Evolutionary conservation across 352 stramenopile species (phyloP).

Genomic region (Salisapilia sapeloensis): DNA sequence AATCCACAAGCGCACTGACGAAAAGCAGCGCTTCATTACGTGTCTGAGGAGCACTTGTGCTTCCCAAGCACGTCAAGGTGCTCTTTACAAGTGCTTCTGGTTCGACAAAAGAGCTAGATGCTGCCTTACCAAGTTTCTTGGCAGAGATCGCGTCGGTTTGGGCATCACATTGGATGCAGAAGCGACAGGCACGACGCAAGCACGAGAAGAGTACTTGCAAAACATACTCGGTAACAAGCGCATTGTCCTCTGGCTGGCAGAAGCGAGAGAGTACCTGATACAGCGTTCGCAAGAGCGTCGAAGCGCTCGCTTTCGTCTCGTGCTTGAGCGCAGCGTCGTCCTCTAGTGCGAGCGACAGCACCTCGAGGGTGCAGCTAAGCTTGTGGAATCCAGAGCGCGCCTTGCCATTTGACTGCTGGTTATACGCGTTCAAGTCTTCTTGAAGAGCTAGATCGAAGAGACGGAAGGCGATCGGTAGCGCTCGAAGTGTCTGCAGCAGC

Average conservation of each 20-base stretch:
- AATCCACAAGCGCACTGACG: conserved; percentile 56
- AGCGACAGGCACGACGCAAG: conserved; percentile 35
- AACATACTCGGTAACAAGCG: conserved; percentile 59
- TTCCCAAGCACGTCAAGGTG: conserved; percentile 43
- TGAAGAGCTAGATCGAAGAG: conserved; percentile 38
- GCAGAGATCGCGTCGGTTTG: background rate
- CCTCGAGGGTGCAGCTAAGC: conserved; percentile 61
- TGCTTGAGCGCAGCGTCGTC: conserved; percentile 6
- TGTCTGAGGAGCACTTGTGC: conserved; percentile 52
- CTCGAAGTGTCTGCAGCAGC: conserved; percentile 29
- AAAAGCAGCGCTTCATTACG: conserved; percentile 72
- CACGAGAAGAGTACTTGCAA: conserved; percentile 65
- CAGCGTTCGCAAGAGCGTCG: conserved; percentile 27
- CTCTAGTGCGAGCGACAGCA: conserved; percentile 57
- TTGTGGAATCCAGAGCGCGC: conserved; percentile 13
- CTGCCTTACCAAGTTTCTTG: conserved; percentile 8
- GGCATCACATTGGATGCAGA: conserved; percentile 1
- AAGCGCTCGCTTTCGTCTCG: conserved; percentile 10
- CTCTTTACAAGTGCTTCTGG: conserved; percentile 63
- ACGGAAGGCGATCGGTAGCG: conserved; percentile 23
- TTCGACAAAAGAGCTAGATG: conserved; percentile 10
- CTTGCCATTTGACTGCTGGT: conserved; percentile 3
- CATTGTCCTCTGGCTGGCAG: conserved; percentile 26
- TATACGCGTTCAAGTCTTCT: conserved; percentile 12
- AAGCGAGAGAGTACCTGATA: conserved; percentile 40